Conservation (phyloP, 768 basidiomycete species). For the Serendipita sp. region DNA sequence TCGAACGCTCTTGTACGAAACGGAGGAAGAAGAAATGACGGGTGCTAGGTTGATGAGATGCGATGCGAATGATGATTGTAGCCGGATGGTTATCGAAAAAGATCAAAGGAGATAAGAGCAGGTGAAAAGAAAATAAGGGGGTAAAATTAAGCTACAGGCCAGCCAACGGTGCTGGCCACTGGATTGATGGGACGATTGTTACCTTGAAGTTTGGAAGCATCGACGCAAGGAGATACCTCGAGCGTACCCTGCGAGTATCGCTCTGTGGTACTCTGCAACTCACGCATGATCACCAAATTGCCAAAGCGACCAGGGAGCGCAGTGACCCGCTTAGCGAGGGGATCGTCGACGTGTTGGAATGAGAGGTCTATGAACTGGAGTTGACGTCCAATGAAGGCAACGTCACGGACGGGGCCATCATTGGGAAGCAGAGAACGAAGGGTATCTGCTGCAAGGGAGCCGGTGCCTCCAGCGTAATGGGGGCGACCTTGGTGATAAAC, state of each 20-base stretch:
- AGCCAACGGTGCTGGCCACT: conserved; percentile 5
- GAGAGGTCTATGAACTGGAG: conserved; percentile 5
- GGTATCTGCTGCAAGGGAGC: background rate
- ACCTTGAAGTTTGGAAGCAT: background rate
- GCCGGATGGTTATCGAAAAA: no score
- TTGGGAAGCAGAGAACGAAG: background rate
- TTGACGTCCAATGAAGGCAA: background rate
- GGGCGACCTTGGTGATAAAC: background rate
- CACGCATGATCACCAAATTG: background rate
- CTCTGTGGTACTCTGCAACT: background rate
- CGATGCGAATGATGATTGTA: no score
- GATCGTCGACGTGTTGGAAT: background rate
- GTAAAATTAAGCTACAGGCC: background rate
- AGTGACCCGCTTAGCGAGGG: background rate
- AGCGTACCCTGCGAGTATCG: background rate
- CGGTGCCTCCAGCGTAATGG: background rate
- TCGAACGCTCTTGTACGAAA: no score
- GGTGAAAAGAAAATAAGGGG: background rate
- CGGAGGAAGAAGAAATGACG: no score
- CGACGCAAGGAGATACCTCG: background rate
- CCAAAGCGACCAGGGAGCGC: conserved; percentile 4
- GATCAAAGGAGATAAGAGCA: no score
- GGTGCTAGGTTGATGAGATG: no score
- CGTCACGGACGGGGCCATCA: background rate
- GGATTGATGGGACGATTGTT: background rate